These are phyloP conservation scores for Microthlaspi erraticum DNA, from an alignment of 345 rosid species.

Conservation along the genomic window DNA sequence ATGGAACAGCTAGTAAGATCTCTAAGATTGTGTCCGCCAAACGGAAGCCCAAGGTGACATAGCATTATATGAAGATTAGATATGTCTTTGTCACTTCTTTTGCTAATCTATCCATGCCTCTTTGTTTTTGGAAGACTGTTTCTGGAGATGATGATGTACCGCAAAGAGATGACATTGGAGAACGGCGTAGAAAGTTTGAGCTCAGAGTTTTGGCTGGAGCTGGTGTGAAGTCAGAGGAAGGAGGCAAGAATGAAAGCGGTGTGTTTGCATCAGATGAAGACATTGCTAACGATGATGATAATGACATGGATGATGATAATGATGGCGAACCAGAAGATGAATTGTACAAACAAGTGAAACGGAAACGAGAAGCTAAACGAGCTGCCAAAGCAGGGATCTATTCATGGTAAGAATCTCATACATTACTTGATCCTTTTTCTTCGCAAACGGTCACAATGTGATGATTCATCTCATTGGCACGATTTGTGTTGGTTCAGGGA, in stretches of 20 bases:
- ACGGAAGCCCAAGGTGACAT: conserved; percentile 65
- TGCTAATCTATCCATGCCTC: conserved; percentile 4
- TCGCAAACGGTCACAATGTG: background rate
- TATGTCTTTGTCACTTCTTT: background rate
- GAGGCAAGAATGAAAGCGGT: conserved; percentile 47
- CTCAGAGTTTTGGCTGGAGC: conserved; percentile 81
- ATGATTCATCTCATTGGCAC: conserved; percentile 3
- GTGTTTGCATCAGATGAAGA: conserved; percentile 41
- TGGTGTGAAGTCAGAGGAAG: conserved; percentile 71
- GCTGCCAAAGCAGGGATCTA: conserved; percentile 73
- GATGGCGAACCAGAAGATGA: conserved; percentile 62
- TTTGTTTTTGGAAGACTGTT: conserved; percentile 52
- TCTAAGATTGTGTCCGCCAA: conserved; percentile 56
- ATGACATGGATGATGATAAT: conserved; percentile 41
- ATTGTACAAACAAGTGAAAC: conserved; percentile 63
- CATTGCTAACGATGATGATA: conserved; percentile 34
- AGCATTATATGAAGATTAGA: conserved; percentile 9
- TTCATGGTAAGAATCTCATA: conserved; percentile 49
- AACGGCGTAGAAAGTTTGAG: conserved; percentile 87
- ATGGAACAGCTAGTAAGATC: conserved; percentile 51
- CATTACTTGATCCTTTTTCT: background rate
- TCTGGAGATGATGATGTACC: conserved; percentile 94
- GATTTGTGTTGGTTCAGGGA: conserved; percentile 34
- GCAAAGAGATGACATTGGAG: conserved; percentile 91
- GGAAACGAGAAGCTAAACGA: conserved; percentile 60